Base-by-base conservation (phyloP, 2,329 filamentous ascomycete genomes). In the Fusarium sp. region DNA sequence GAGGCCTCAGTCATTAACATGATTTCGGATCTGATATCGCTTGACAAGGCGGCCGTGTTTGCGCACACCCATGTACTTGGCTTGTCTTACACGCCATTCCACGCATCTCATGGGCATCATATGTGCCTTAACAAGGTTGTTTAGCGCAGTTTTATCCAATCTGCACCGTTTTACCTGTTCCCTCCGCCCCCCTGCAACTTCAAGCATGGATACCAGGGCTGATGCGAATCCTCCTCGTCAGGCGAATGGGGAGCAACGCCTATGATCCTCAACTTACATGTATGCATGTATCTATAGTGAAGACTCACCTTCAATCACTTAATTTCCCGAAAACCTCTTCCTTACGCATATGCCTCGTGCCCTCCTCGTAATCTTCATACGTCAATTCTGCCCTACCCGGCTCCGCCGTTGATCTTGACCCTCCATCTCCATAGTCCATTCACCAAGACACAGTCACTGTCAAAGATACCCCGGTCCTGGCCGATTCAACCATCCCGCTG, bases 331-430 rank as follows among this genome's bases (percentile, higher is more conserved):
- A 37, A 48, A 26, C 8, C 23, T 46, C 44, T 49, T 35, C 44
- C 20, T 39, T 60, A 39, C 47, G 63, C 63, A 66, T 50, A 38
- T 42, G 31, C 62, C 66, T 63, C 55, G 61, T 69, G 66, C 56
- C 66, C 63, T 70, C 59, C 66, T 67, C 68, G 68, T 73, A 63
- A 71, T 63, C 70, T 65, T 52, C 52, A 59, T 63, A 69, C 66
- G 67, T 68, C 64, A 67, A 70, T 61, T 70, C 67, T 70, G 72
- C 70, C 73, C 73, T 75, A 70, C 65, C 65, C 46, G 65, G 54
- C 35, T 55, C 59, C 59, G 39, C 47, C 41, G 33, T 57, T 38
- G 37, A 54, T 15, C 23, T 31, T 47, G 35, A 63, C 68, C 60
- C 52, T 64, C 55, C 67, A 62, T 58, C 49, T 68, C 41, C 31